A percentile compares a stretch with the other conserved stretches of the same genome.
Conservation (phyloP, 768 basidiomycete species). For the Leucosporidium scottii region DNA sequence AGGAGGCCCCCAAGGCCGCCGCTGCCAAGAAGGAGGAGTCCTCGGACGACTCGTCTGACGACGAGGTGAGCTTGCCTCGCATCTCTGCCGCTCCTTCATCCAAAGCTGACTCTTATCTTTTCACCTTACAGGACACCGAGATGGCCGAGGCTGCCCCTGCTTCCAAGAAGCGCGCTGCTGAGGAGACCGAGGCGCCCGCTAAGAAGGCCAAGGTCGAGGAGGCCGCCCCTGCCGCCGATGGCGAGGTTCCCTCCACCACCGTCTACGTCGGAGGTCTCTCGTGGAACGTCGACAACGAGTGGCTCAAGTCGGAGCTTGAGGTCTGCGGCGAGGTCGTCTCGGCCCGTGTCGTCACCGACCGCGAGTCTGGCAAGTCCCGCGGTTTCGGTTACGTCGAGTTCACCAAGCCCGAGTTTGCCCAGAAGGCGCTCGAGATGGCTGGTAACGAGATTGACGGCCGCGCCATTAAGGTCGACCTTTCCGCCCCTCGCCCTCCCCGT, state of each 20-base stretch:
- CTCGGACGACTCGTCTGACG: constrained; percentile 13
- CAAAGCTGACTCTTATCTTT: too few relatives aligned
- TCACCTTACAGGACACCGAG: constrained; percentile 7
- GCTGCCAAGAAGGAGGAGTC: constrained; percentile 30
- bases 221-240: constrained; percentile 45
- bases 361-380: constrained; percentile 44
- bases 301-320: constrained; percentile 83
- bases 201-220: constrained; percentile 78
- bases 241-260: constrained; percentile 54
- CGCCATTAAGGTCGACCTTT: constrained; percentile 74
- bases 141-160: constrained; percentile 16
- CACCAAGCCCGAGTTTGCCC: constrained; percentile 41
- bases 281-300: constrained; percentile 96
- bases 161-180: constrained; percentile 34
- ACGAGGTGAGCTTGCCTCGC: neutral
- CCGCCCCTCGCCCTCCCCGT: constrained; percentile 47
- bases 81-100: too few relatives aligned
- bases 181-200: constrained; percentile 46
- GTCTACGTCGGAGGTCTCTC: constrained; percentile 89
- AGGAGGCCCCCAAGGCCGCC: constrained; percentile 22
- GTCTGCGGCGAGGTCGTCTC: constrained; percentile 78
- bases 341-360: constrained; percentile 67
- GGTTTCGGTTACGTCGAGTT: constrained; percentile 45
- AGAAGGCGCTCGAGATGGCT: constrained; percentile 70
- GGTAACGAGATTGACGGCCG: constrained; percentile 91